Percentiles rank a stretch among this genome's conserved stretches.
Conservation (phyloP, 192 early-diverging fungal species). For the Backusella circina region DNA sequence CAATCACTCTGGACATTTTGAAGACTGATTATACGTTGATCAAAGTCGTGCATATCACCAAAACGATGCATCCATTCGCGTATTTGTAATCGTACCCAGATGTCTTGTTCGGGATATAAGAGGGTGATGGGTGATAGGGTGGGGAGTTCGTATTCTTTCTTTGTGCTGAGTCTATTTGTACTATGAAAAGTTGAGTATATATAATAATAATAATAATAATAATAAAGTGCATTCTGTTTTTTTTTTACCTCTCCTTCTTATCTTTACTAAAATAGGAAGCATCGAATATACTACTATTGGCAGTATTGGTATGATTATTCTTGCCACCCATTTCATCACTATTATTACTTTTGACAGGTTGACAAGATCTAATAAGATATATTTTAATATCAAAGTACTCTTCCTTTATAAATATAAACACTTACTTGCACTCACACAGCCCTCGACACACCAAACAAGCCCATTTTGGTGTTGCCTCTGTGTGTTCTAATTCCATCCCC, state of each 20-base stretch:
- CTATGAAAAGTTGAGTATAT: too few relatives aligned
- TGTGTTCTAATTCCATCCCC: not conserved
- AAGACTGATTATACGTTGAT: conserved; percentile 3
- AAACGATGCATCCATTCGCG: conserved; percentile 24
- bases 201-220: too few relatives aligned
- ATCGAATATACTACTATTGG: not conserved
- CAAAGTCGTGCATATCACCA: conserved; percentile 5
- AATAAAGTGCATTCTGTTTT: not conserved
- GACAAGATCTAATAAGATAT: not conserved
- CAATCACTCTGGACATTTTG: conserved; percentile 33
- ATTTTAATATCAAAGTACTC: not conserved
- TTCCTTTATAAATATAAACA: not conserved
- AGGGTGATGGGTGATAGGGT: not conserved
- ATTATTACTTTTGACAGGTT: not conserved
- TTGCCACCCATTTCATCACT: not conserved
- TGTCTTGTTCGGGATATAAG: conserved; percentile 17
- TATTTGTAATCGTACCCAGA: conserved; percentile 26
- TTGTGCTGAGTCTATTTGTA: too few relatives aligned
- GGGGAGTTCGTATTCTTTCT: not conserved
- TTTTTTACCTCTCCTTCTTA: not conserved
- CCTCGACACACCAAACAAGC: conserved; percentile 8
- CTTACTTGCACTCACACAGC: conserved; percentile 10
- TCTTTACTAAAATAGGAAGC: not conserved
- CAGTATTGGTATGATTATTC: not conserved
- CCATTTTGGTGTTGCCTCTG: not conserved